A percentile compares a stretch with the other conserved stretches of the same genome.
Evolutionary conservation across 148 eudicot species (phyloP).

Genomic region (Agrostemma githago): DNA sequence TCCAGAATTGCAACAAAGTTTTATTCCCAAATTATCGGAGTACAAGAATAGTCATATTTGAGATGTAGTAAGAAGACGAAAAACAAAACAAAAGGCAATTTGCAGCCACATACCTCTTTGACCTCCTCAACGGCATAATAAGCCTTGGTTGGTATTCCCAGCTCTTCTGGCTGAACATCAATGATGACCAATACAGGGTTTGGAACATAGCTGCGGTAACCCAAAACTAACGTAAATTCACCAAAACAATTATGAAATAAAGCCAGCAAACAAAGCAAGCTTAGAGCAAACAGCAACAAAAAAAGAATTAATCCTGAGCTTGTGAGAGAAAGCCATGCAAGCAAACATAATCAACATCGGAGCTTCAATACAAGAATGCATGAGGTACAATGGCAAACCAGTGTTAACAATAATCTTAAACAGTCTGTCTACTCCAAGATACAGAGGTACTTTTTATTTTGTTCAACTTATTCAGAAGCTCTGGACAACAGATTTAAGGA

Average conservation of each 20-base stretch:
- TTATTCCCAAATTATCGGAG: background rate
- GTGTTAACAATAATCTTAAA: background rate
- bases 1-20: background rate
- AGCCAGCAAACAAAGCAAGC: background rate
- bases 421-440: background rate
- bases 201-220: slow-evolving; percentile 69
- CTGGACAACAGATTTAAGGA: background rate
- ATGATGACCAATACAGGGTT: slow-evolving; percentile 94
- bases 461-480: background rate
- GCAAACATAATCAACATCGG: background rate
- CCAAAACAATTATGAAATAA: background rate
- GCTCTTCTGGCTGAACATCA: slow-evolving; percentile 96
- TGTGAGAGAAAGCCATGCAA: background rate
- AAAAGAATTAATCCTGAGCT: background rate
- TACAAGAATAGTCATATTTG: background rate
- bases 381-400: background rate
- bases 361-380: background rate
- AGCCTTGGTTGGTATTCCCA: slow-evolving; percentile 97
- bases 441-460: background rate
- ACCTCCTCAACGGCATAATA: slow-evolving; percentile 98
- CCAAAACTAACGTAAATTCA: slow-evolving; percentile 2
- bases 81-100: background rate
- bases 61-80: background rate
- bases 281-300: background rate
- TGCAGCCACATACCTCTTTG: slow-evolving; percentile 61